phyloP scores from a whole-genome alignment of 2,329 filamentous ascomycete species.

The Phyllosticta citribraziliensis region DNA sequence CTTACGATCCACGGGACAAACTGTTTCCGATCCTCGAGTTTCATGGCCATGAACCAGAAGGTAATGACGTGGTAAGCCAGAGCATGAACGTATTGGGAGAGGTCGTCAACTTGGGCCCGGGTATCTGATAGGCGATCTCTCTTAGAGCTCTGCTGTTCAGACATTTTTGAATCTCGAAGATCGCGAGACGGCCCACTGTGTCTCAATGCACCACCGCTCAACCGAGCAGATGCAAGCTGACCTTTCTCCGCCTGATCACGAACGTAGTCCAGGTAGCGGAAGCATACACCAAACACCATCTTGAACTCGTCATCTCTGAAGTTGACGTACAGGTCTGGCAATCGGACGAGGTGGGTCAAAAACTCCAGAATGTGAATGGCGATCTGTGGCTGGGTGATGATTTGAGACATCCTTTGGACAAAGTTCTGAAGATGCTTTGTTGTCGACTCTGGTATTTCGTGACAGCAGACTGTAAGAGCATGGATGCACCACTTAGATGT shows the following conservation, averaged over 20 bases:
- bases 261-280: conserved; percentile 84
- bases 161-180: conserved; percentile 5
- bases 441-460: conserved; percentile 81
- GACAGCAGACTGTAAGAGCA: conserved; percentile 86
- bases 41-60: conserved; percentile 92
- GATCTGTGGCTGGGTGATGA: conserved; percentile 86
- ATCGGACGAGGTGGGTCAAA: conserved; percentile 73
- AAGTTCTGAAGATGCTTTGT: conserved; percentile 79
- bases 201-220: conserved; percentile 27
- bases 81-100: conserved; percentile 89
- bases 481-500: conserved; percentile 92
- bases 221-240: conserved; percentile 23
- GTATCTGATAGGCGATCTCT: neutral
- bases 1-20: conserved; percentile 87
- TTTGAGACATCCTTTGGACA: conserved; percentile 86
- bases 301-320: conserved; percentile 87
- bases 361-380: conserved; percentile 95
- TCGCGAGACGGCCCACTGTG: conserved; percentile 37
- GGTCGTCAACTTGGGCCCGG: conserved; percentile 52
- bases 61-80: conserved; percentile 91
- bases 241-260: conserved; percentile 48
- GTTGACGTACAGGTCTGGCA: conserved; percentile 78
- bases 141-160: neutral
- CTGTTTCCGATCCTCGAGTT: conserved; percentile 69
- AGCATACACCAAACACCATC: conserved; percentile 89